phyloP scores from a whole-genome alignment of 2,329 filamentous ascomycete species.

The Ophiocordyceps camponoti-saundersi region DNA sequence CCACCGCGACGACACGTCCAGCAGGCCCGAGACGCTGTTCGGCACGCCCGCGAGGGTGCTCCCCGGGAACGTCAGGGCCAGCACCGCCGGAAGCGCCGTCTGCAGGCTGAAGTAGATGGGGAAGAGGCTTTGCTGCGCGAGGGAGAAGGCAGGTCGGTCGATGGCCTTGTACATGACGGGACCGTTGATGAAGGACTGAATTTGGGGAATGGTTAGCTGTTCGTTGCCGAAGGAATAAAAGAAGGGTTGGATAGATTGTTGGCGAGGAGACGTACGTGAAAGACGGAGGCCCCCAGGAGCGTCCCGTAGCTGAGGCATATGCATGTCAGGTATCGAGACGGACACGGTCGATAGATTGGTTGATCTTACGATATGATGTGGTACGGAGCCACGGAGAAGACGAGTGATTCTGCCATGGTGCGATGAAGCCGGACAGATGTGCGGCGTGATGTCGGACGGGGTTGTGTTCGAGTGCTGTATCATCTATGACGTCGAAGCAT shows the following conservation, averaged over 20 bases:
- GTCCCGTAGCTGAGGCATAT: constrained; percentile 56
- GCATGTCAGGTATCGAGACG: background rate
- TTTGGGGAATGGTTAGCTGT: too few relatives aligned
- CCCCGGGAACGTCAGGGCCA: constrained; percentile 71
- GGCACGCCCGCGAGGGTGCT: constrained; percentile 28
- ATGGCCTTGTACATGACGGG: constrained; percentile 63
- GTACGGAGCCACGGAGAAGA: constrained; percentile 53
- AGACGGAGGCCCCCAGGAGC: constrained; percentile 71
- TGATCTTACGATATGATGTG: constrained; percentile 56
- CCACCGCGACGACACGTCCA: constrained; percentile 44
- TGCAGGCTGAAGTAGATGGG: constrained; percentile 82
- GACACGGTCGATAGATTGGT: background rate
- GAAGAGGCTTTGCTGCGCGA: constrained; percentile 67
- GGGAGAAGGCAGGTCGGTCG: constrained; percentile 63
- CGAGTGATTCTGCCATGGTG: background rate
- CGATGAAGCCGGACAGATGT: background rate
- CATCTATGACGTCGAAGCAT: background rate
- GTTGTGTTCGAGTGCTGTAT: background rate
- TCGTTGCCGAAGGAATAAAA: background rate
- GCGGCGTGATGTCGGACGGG: background rate
- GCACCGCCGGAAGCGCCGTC: constrained; percentile 51
- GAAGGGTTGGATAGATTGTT: background rate
- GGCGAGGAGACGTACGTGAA: constrained; percentile 44
- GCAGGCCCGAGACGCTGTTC: constrained; percentile 33
- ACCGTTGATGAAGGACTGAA: constrained; percentile 55